Evolutionary conservation across 805 yeast species (phyloP), one percentile per base, ranked within the genome.

Genomic region (Ogataea methylovora): DNA sequence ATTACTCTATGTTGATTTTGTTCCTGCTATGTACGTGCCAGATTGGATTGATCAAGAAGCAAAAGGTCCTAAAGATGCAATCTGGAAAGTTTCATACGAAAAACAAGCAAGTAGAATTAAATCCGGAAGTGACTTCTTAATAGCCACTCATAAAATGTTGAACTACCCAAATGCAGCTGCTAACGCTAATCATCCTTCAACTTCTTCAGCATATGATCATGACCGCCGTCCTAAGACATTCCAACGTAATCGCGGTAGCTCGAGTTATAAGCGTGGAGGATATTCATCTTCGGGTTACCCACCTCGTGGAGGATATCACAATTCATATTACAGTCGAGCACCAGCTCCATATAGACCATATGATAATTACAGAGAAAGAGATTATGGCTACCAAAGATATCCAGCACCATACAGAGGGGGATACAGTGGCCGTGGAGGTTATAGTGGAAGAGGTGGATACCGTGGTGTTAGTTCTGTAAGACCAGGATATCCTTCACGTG

Each of bases 11-110:
- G 59, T 64, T 27, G 73, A 67, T 41, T 68, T 49, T 41, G 58
- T 68, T 27, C 71, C 71, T 1, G 70, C 65, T 16, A 61, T 63
- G 40, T 69, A 69, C 13, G 55, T 65, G 3, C 62, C 61, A 35
- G 57, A 55, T 27, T 67, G 73, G 71, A 63, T 67, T 12, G 69
- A 56, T 41, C 69, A 67, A 44, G 74, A 67, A 39, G 63, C 59
- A 34, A 51, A 48, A 27, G 68, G 66, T 10, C 71, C 74, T 9
- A 46, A 49, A 27, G 62, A 67, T 44, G 73, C 70, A 2, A 46
- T 63, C 30, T 68, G 74, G 73, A 58, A 58, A 33, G 47, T 68
- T n/a, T 54, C 56, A 13, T 67, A 61, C 38, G 56, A 51, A 19
- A 46, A 38, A 9, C 44, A 48, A 25, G 63, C 60, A 5, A 63